Percentiles rank a stretch among this genome's conserved stretches.
Evolutionary conservation across 441 rosid genomes (phyloP).

Genomic region (Populus hybrid): DNA sequence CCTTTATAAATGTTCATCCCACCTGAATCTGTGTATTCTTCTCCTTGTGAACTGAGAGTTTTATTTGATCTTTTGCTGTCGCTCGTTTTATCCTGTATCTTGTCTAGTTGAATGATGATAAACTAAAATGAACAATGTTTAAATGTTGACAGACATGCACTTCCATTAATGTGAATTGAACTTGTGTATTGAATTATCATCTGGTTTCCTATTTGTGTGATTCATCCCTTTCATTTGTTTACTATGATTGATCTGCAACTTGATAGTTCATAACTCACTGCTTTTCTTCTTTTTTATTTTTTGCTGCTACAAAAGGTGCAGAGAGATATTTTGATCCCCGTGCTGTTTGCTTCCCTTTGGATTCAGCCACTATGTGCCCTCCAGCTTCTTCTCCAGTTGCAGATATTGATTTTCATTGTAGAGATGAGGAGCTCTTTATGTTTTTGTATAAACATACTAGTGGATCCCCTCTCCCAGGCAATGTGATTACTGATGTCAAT

Average conservation of each 20-base stretch:
- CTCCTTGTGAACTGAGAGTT: neutral
- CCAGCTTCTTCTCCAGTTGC: constrained; percentile 13
- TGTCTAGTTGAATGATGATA: neutral
- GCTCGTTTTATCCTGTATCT: neutral
- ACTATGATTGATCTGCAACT: neutral
- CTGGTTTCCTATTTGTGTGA: neutral
- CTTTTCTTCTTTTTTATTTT: neutral
- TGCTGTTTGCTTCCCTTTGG: constrained; percentile 2
- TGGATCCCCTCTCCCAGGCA: constrained; percentile 40
- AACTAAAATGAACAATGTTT: neutral
- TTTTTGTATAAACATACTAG: constrained; percentile 20
- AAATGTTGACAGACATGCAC: neutral
- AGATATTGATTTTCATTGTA: constrained; percentile 23
- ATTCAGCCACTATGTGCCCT: constrained; percentile 32
- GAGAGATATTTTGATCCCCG: constrained; percentile 2
- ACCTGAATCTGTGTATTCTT: constrained; percentile 2
- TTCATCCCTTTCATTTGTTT: neutral
- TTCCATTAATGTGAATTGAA: neutral
- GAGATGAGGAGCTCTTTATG: constrained; percentile 25
- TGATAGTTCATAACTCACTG: neutral
- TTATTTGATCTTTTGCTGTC: neutral
- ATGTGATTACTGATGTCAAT: constrained; percentile 37
- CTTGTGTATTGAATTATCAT: neutral
- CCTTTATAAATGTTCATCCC: neutral
- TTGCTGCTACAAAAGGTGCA: neutral